Evolutionary conservation across 129 eudicot species (phyloP).

Genomic region (Deinandra increscens): DNA sequence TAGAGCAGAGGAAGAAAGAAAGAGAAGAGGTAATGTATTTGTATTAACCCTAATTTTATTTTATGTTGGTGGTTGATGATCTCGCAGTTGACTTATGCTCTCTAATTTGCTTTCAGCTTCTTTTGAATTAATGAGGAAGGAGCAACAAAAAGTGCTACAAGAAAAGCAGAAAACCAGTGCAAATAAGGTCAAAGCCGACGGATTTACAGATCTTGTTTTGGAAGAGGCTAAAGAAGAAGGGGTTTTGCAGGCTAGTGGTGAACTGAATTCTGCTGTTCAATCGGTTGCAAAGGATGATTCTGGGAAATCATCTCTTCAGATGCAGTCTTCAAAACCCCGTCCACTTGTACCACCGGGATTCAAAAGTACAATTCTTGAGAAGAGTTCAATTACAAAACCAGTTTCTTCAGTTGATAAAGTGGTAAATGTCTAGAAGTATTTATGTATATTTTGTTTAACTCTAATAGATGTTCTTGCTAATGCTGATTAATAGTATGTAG

Average conservation of each 20-base stretch:
- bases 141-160: conserved; percentile 81
- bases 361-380: conserved; percentile 55
- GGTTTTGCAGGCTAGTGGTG: conserved; percentile 27
- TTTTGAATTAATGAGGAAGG: conserved; percentile 94
- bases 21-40: conserved; percentile 69
- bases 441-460: neutral
- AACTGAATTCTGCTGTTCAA: conserved; percentile 36
- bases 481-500: neutral
- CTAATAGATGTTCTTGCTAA: conserved; percentile 4
- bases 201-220: conserved; percentile 38
- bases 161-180: conserved; percentile 69
- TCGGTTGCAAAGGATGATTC: conserved; percentile 46
- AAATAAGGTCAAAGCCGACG: conserved; percentile 48
- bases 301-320: conserved; percentile 44
- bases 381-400: conserved; percentile 50
- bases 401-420: conserved; percentile 41
- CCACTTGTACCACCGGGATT: conserved; percentile 98
- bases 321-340: conserved; percentile 60
- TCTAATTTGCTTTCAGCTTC: conserved; percentile 49
- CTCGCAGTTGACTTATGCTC: conserved; percentile 15
- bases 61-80: conserved; percentile 20
- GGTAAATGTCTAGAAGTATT: conserved; percentile 31
- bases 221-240: conserved; percentile 57
- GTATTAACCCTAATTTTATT: neutral
- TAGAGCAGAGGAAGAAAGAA: conserved; percentile 90